Evolutionary conservation across 2,329 filamentous ascomycete genomes (phyloP).

Genomic region (Ophiostoma australiae): DNA sequence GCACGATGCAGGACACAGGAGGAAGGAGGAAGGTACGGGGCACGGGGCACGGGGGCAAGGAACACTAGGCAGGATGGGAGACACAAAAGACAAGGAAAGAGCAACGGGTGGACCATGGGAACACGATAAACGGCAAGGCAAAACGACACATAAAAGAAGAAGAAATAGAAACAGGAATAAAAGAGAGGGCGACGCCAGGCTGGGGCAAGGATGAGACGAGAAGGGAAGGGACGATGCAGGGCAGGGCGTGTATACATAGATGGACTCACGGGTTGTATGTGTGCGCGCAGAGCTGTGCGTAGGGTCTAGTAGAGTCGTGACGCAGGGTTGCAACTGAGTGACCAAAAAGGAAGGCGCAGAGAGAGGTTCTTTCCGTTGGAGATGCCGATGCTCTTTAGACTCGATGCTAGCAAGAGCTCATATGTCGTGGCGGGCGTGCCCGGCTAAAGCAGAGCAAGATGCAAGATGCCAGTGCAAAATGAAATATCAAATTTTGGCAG

Average conservation of each 20-base stretch:
- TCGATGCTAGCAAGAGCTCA: not conserved
- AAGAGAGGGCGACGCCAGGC: not conserved
- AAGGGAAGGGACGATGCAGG: not conserved
- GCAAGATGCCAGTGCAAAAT: not conserved
- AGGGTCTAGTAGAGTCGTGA: not conserved
- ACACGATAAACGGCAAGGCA: not conserved
- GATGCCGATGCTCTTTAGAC: not conserved
- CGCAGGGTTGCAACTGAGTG: not conserved
- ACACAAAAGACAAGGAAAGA: not conserved
- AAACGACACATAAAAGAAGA: not conserved
- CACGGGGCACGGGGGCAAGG: too few relatives aligned
- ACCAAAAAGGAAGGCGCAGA: constrained; percentile 1
- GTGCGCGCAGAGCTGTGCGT: not conserved
- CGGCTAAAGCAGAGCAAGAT: not conserved
- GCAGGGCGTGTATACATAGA: not conserved
- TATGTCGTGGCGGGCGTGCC: too few relatives aligned
- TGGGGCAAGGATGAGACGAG: constrained; percentile 1
- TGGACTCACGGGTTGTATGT: not conserved
- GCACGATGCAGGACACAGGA: not conserved
- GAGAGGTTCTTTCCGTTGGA: not conserved
- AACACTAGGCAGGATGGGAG: not conserved
- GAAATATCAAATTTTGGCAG: not conserved
- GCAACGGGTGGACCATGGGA: not conserved
- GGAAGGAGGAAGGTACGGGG: not conserved
- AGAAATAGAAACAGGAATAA: not conserved